Conservation (phyloP, 2,329 filamentous ascomycete species). For the Aspergillus fumigatiaffinis region DNA sequence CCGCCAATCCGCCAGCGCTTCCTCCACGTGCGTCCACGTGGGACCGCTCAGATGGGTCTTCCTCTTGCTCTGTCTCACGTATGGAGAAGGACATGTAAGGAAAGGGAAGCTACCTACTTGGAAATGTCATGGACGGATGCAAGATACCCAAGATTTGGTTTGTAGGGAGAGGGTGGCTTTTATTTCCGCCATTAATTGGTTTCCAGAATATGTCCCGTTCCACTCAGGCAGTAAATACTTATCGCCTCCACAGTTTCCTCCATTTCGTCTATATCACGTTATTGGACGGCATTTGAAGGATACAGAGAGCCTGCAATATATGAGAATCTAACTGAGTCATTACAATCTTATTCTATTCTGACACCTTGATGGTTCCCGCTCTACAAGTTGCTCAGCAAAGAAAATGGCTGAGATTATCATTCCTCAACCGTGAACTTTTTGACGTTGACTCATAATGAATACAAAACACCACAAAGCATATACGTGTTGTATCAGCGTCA, state of each 20-base stretch:
- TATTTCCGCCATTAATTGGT: not conserved
- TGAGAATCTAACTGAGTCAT: too few species aligned
- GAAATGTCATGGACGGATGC: constrained; percentile 23
- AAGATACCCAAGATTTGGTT: not conserved
- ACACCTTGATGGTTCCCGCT: too few species aligned
- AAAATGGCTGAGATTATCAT: constrained; percentile 3
- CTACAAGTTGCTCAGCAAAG: not conserved
- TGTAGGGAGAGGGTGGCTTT: not conserved
- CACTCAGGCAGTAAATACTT: not conserved
- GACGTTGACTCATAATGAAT: constrained; percentile 7
- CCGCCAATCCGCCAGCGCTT: constrained; percentile 11
- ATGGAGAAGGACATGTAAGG: not conserved
- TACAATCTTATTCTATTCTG: too few species aligned
- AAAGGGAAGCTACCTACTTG: constrained; percentile 22
- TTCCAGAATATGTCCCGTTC: not conserved
- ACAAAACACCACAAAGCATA: constrained; percentile 11
- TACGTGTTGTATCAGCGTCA: constrained; percentile 7
- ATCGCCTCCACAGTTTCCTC: not conserved
- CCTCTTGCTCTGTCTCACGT: constrained; percentile 4
- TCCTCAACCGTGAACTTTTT: not conserved
- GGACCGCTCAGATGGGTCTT: constrained; percentile 28
- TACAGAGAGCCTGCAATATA: too few species aligned
- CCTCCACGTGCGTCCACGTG: constrained; percentile 36
- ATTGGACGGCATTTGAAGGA: too few species aligned
- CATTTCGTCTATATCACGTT: too few species aligned